Evolutionary conservation across 2,329 filamentous ascomycete genomes (phyloP).

Genomic region (Cryoendolithus antarcticus): DNA sequence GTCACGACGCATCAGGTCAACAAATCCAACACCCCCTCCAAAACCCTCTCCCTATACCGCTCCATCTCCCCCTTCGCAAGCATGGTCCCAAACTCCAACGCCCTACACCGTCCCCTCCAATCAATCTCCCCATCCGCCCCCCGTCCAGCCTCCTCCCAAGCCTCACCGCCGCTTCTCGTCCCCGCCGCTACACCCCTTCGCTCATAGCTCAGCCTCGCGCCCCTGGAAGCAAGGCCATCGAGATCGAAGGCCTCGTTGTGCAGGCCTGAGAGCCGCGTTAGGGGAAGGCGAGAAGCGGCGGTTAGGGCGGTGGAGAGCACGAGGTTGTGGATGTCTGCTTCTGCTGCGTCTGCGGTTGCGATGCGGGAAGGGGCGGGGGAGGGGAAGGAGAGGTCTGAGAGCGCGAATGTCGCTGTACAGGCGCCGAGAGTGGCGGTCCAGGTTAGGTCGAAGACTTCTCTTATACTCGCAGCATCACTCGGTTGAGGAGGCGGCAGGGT

Average conservation of each 20-base stretch:
- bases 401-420: slow-evolving; percentile 30
- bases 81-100: slow-evolving; percentile 19
- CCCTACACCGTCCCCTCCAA: slow-evolving; percentile 19
- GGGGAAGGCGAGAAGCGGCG: neutral
- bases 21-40: slow-evolving; percentile 19
- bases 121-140: slow-evolving; percentile 12
- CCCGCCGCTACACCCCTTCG: no score
- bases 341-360: neutral
- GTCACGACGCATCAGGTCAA: neutral
- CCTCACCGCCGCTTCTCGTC: neutral
- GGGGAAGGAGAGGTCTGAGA: slow-evolving; percentile 26
- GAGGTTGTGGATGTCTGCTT: neutral
- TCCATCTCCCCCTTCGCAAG: slow-evolving; percentile 22
- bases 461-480: slow-evolving; percentile 25
- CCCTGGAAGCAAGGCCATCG: no score
- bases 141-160: neutral
- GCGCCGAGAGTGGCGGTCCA: slow-evolving; percentile 29
- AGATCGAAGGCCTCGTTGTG: no score
- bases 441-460: slow-evolving; percentile 33
- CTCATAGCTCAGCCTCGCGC: no score
- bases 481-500: slow-evolving; percentile 4
- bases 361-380: neutral
- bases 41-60: slow-evolving; percentile 17
- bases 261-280: no score
- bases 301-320: neutral